Percentiles rank a stretch among this genome's conserved stretches.
Evolutionary conservation across 2,329 filamentous ascomycete species (phyloP).

Genomic region (Trichoderma arundinaceum): DNA sequence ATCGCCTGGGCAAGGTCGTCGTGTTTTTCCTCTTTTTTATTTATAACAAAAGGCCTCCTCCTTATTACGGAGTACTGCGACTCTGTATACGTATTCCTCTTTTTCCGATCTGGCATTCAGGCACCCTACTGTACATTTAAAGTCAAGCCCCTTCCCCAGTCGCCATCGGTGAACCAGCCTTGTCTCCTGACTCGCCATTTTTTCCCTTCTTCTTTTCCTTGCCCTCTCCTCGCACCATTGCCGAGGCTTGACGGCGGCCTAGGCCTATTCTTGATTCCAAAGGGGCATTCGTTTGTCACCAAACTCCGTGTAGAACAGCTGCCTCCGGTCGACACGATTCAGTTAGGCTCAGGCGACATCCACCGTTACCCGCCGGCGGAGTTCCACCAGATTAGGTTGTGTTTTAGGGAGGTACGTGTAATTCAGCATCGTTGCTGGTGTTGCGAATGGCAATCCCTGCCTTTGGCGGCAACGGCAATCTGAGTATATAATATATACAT

Average conservation of each 20-base stretch:
- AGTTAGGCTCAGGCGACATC: constrained; percentile 9
- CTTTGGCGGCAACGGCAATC: not conserved
- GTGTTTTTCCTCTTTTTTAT: not conserved
- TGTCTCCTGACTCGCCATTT: constrained; percentile 25
- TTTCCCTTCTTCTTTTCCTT: not conserved
- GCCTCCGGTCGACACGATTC: not conserved
- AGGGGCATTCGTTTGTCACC: constrained; percentile 6
- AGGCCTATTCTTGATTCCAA: constrained; percentile 17
- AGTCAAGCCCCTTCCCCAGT: constrained; percentile 1
- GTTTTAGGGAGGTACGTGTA: constrained; percentile 27
- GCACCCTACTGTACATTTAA: not conserved
- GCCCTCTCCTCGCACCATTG: not conserved
- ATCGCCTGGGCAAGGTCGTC: not conserved
- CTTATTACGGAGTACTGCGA: not conserved
- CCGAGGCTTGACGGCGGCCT: constrained; percentile 23
- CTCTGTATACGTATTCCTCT: not conserved
- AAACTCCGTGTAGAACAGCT: not conserved
- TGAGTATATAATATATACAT: not conserved
- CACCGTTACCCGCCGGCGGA: constrained; percentile 19
- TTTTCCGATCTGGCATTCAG: not conserved
- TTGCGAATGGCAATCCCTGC: not conserved
- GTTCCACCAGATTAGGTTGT: constrained; percentile 24
- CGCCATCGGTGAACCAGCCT: constrained; percentile 17
- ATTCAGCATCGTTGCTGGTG: not conserved
- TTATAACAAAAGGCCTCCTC: too few relatives aligned